Evolutionary conservation across 805 yeast genomes (phyloP).

Genomic region (Grigorovia transvaalensis): DNA sequence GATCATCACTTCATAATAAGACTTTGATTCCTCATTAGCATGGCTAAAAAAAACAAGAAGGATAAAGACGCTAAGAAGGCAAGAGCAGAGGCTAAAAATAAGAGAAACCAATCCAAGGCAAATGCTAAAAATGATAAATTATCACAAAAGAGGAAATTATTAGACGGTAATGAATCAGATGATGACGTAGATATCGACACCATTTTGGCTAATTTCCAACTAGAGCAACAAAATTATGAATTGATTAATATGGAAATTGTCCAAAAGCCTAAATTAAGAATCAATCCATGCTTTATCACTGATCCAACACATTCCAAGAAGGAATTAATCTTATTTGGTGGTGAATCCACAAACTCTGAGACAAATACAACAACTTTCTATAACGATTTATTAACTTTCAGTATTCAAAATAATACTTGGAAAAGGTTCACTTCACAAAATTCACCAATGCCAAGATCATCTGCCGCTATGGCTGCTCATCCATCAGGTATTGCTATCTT

Average conservation of each 20-base stretch:
- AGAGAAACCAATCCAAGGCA: slow-evolving; percentile 66
- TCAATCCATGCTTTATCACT: slow-evolving; percentile 66
- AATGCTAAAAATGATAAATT: slow-evolving; percentile 64
- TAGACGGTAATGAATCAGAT: slow-evolving; percentile 56
- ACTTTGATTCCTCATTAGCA: slow-evolving; percentile 16
- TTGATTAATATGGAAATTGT: slow-evolving; percentile 54
- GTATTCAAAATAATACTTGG: slow-evolving; percentile 76
- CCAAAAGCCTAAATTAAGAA: slow-evolving; percentile 53
- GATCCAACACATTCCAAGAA: slow-evolving; percentile 64
- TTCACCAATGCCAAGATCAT: slow-evolving; percentile 84
- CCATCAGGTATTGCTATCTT: slow-evolving; percentile 77
- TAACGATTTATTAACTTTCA: slow-evolving; percentile 69
- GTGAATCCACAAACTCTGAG: slow-evolving; percentile 50
- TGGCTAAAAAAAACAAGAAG: slow-evolving; percentile 85
- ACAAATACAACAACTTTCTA: slow-evolving; percentile 52
- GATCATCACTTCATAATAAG: too few relatives aligned
- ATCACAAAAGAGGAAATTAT: slow-evolving; percentile 51
- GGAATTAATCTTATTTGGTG: slow-evolving; percentile 83
- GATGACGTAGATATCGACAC: slow-evolving; percentile 84
- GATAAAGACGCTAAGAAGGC: slow-evolving; percentile 89
- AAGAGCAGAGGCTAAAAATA: slow-evolving; percentile 69
- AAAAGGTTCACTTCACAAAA: slow-evolving; percentile 68
- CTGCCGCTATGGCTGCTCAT: slow-evolving; percentile 89
- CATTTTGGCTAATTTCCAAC: slow-evolving; percentile 63
- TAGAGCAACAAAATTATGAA: slow-evolving; percentile 70